Conservation (phyloP, 1,284 basidiomycete genomes). For the Trametes versicolor region DNA sequence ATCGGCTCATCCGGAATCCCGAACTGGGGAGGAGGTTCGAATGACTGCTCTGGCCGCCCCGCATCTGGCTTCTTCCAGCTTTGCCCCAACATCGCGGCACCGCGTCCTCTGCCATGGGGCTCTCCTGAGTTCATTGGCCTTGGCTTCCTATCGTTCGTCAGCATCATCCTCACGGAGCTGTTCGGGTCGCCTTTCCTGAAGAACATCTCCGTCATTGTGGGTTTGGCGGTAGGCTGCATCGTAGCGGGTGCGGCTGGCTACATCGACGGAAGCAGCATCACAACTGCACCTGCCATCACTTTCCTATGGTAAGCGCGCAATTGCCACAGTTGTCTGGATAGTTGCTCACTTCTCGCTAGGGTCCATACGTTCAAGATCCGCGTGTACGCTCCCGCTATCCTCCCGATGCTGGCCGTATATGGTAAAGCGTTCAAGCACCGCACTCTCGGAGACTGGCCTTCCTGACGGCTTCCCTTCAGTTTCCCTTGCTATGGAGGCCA, state of each 20-base stretch:
- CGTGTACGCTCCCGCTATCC: constrained; percentile 83
- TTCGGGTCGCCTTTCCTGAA: constrained; percentile 88
- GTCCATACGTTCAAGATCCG: constrained; percentile 82
- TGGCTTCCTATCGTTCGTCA: constrained; percentile 84
- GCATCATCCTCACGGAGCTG: constrained; percentile 80
- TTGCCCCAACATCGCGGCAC: constrained; percentile 76
- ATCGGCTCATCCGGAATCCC: constrained; percentile 79
- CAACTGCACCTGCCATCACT: constrained; percentile 76
- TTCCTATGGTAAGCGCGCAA: constrained; percentile 68
- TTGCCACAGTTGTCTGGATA: not conserved
- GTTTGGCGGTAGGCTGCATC: constrained; percentile 79
- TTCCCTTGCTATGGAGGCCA: constrained; percentile 84
- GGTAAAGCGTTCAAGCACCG: constrained; percentile 47
- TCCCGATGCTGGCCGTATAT: constrained; percentile 88
- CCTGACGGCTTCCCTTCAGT: constrained; percentile 51
- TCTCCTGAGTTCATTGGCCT: constrained; percentile 86
- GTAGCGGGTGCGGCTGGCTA: constrained; percentile 82
- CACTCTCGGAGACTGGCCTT: not conserved
- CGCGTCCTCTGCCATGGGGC: constrained; percentile 72
- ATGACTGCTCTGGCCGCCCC: constrained; percentile 69
- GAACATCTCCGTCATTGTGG: constrained; percentile 81
- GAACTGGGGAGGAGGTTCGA: constrained; percentile 88
- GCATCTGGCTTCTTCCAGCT: constrained; percentile 71
- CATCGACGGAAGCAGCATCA: constrained; percentile 71
- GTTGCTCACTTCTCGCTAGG: constrained; percentile 49